These are phyloP conservation scores for Diaporthe aspalathi DNA, from an alignment of 2,329 filamentous ascomycete genomes.

Conservation along the genomic window DNA sequence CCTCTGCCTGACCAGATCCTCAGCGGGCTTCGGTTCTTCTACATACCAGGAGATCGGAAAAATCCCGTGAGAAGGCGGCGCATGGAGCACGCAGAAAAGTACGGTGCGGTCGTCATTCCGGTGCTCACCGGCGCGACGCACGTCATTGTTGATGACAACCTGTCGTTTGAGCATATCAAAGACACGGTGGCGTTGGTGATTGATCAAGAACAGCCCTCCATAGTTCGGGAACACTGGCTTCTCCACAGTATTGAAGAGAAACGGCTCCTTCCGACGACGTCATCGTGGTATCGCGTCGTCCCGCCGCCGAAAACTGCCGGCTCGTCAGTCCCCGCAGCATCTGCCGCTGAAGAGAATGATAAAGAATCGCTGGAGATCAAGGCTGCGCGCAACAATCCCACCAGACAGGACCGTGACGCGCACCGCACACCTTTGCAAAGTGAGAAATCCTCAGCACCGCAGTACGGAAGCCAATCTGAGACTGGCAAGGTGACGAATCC, in stretches of 20 bases:
- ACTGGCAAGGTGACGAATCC: neutral
- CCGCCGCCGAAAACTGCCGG: conserved; percentile 43
- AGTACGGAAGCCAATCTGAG: neutral
- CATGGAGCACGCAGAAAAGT: conserved; percentile 79
- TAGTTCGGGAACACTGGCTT: conserved; percentile 78
- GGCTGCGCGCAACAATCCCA: conserved; percentile 51
- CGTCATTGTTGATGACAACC: conserved; percentile 78
- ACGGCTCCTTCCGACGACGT: conserved; percentile 62
- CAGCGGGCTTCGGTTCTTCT: conserved; percentile 73
- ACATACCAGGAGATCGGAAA: conserved; percentile 84
- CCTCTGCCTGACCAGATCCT: conserved; percentile 70
- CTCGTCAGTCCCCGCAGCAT: conserved; percentile 38
- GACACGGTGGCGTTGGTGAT: conserved; percentile 58
- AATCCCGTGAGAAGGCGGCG: conserved; percentile 72
- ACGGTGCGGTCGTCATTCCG: conserved; percentile 78
- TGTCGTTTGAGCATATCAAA: conserved; percentile 74
- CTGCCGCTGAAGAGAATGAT: conserved; percentile 41
- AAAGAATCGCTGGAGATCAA: conserved; percentile 62
- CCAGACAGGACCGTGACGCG: conserved; percentile 53
- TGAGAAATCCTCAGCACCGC: conserved; percentile 41
- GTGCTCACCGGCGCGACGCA: conserved; percentile 75
- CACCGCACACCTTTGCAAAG: conserved; percentile 47
- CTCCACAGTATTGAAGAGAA: conserved; percentile 74
- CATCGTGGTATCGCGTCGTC: conserved; percentile 69
- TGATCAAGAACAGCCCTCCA: conserved; percentile 47